Base-by-base conservation (phyloP, 2,329 filamentous ascomycete species). In the Colletotrichum australisinense region DNA sequence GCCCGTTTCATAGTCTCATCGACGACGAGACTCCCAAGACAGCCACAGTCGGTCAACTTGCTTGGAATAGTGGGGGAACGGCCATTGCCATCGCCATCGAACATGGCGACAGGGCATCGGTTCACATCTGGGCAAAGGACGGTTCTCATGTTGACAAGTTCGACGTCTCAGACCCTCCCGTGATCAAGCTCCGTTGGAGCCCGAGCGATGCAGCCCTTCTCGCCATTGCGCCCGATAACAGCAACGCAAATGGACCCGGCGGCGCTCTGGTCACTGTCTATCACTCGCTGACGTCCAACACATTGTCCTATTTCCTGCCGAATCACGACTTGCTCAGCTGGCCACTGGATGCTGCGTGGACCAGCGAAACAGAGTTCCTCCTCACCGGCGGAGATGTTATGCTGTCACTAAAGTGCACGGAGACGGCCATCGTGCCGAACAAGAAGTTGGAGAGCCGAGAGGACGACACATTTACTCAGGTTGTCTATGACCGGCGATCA, bases 141-240 rank as follows among this genome's bases (percentile, higher is more conserved):
- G 90, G 90, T 22, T 83, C 82, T 30, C 83, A 84, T 64, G 76
- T 90, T 28, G 85, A 90, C 62, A 84, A 86, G 26, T 88, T 90
- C 79, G 87, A 90, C 75, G 85, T 88, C 30, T 83, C 88, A 49
- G 90, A 91, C 76, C 86, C 89, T n/a, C 90, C 90, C 16, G 84
- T 92, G 60, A 87, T 91, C 76, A 91, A 90, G 78, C 83, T 92
- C 26, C 86, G 86, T 59, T 92, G 91, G 90, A 92, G 90, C 77
- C 87, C 87, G 2, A 85, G 82, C 75, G 88, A 88, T 74, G 84
- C 85, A 1, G 85, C 86, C n/a, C 85, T 92, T 38, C 82, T 93
- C 16, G 86, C 87, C 74, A 86, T 93, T 57, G 88, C 88, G 2
- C 89, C 89, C 0, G 86, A 88, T 69, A 87, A 87, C 63, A 71